Percentiles rank a stretch among this genome's conserved stretches.
These are phyloP conservation scores for Kockiozyma suomiensis DNA, from an alignment of 805 yeast species.

Conservation along the genomic window DNA sequence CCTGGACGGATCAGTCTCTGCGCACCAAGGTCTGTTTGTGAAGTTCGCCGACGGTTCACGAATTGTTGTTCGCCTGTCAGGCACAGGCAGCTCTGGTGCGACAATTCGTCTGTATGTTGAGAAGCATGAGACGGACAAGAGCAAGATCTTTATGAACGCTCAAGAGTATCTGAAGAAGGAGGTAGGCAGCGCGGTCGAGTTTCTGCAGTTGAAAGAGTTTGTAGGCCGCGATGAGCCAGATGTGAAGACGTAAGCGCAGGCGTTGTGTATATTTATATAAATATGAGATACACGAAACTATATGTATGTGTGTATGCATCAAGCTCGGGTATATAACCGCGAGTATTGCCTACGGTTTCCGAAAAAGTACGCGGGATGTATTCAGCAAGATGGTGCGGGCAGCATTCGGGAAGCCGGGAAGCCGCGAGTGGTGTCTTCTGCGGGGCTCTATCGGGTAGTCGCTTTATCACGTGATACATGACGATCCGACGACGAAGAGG, in stretches of 20 bases:
- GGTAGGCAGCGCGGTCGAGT: slow-evolving; percentile 62
- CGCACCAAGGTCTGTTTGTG: slow-evolving; percentile 84
- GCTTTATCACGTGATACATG: not conserved
- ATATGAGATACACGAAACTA: too few species aligned
- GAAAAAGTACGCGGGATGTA: not conserved
- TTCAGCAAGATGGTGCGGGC: not conserved
- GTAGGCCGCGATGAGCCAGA: slow-evolving; percentile 86
- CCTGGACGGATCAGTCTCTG: slow-evolving; percentile 86
- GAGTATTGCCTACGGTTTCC: not conserved
- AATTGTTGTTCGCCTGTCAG: slow-evolving; percentile 86
- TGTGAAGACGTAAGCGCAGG: slow-evolving; percentile 66
- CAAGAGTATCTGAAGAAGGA: slow-evolving; percentile 69
- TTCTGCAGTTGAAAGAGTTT: slow-evolving; percentile 70
- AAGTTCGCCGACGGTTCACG: slow-evolving; percentile 81
- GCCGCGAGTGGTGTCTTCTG: not conserved
- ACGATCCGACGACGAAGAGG: too few species aligned
- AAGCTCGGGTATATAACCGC: not conserved
- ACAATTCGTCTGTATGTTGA: slow-evolving; percentile 92
- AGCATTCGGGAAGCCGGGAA: not conserved
- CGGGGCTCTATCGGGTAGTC: not conserved
- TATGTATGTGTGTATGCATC: too few species aligned
- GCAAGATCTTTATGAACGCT: slow-evolving; percentile 54
- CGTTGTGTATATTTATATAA: not conserved
- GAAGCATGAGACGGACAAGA: slow-evolving; percentile 66
- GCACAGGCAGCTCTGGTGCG: slow-evolving; percentile 98